Percentiles rank a stretch among this genome's conserved stretches.
phyloP scores from a whole-genome alignment of 495 filamentous ascomycete species.

The Penicillium soppii region DNA sequence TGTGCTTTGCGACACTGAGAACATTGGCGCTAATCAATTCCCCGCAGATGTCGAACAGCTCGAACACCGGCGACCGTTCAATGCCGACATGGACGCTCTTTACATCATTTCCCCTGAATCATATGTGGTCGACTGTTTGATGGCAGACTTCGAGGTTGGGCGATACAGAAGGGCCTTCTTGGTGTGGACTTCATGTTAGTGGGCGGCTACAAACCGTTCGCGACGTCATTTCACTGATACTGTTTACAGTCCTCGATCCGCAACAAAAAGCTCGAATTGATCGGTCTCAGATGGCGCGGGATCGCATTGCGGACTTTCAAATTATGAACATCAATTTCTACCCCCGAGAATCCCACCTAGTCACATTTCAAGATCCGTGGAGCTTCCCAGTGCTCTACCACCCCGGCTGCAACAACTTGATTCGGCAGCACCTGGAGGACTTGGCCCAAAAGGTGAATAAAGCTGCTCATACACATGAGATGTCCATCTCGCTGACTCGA shows the following conservation, averaged over 20 bases:
- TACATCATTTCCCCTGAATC: conserved; percentile 84
- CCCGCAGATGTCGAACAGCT: conserved; percentile 83
- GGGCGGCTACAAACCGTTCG: conserved; percentile 2
- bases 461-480: not conserved
- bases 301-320: conserved; percentile 69
- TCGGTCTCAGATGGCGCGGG: conserved; percentile 57
- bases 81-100: conserved; percentile 87
- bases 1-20: conserved; percentile 1
- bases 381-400: conserved; percentile 94
- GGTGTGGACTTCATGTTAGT: conserved; percentile 81
- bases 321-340: conserved; percentile 83
- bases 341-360: conserved; percentile 84
- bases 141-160: conserved; percentile 83
- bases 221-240: conserved; percentile 16
- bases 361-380: conserved; percentile 91
- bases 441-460: conserved; percentile 78
- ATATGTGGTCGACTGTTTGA: conserved; percentile 87
- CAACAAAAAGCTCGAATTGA: conserved; percentile 56
- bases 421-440: conserved; percentile 74
- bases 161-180: conserved; percentile 73
- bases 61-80: conserved; percentile 74
- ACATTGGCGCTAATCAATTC: conserved; percentile 28
- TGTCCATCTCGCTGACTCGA: conserved; percentile 23
- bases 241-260: conserved; percentile 50
- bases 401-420: conserved; percentile 80